Conservation (phyloP, 257 asterid species). For the Primulina huaijiensis region DNA sequence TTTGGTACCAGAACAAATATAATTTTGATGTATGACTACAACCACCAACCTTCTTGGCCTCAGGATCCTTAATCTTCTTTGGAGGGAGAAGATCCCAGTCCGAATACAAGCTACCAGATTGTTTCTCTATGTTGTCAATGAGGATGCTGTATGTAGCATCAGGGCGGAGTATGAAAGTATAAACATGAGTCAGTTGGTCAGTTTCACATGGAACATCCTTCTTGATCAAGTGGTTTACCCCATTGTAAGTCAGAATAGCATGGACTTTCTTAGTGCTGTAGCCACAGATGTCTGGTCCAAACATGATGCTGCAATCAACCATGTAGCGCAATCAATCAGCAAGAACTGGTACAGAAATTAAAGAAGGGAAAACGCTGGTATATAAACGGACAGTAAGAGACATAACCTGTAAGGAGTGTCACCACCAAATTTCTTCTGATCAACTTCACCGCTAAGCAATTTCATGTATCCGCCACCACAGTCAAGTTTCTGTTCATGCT, state of each 20-base stretch:
- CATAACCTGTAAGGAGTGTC: constrained; percentile 88
- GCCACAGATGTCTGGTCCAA: constrained; percentile 98
- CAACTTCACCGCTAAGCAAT: constrained; percentile 76
- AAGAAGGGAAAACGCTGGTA: neutral
- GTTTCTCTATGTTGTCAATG: constrained; percentile 88
- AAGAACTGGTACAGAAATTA: constrained; percentile 2
- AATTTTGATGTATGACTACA: neutral
- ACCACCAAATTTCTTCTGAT: constrained; percentile 92
- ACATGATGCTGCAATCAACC: constrained; percentile 76
- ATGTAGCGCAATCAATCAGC: constrained; percentile 23
- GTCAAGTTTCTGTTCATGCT: constrained; percentile 99
- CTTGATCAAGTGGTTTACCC: constrained; percentile 72
- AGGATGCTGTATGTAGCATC: constrained; percentile 96
- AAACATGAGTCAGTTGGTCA: constrained; percentile 89
- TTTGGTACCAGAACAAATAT: neutral
- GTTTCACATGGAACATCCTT: constrained; percentile 98
- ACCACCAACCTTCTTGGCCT: constrained; percentile 73
- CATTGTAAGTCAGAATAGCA: constrained; percentile 75
- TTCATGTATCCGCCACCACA: constrained; percentile 99
- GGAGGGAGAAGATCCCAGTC: constrained; percentile 96
- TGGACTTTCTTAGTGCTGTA: constrained; percentile 81
- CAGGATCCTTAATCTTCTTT: constrained; percentile 85
- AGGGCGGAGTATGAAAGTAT: constrained; percentile 86
- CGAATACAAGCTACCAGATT: constrained; percentile 80
- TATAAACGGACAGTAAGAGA: neutral